These are phyloP conservation scores for Sclerotinia trifoliorum DNA, from an alignment of 2,329 filamentous ascomycete species.

Conservation along the genomic window DNA sequence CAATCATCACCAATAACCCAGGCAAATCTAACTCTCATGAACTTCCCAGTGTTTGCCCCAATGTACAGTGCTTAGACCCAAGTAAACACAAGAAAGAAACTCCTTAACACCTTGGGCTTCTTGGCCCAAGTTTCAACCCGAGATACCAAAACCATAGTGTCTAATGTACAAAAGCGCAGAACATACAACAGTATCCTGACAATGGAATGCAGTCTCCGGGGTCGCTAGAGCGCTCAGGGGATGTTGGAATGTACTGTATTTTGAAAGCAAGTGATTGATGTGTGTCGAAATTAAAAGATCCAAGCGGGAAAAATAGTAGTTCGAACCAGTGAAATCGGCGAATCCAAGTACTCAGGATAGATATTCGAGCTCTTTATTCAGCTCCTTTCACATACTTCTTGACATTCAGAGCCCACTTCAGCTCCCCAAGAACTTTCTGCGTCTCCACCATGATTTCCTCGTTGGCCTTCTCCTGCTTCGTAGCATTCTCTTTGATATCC, in stretches of 20 bases:
- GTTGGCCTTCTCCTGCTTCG: conserved; percentile 59
- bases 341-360: not conserved
- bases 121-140: conserved; percentile 15
- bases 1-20: conserved; percentile 19
- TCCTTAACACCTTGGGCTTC: conserved; percentile 14
- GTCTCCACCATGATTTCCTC: conserved; percentile 57
- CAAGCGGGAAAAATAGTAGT: not conserved
- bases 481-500: conserved; percentile 58
- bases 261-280: not conserved
- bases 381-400: conserved; percentile 60
- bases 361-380: conserved; percentile 42
- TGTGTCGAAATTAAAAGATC: not conserved
- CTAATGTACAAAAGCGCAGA: conserved; percentile 21
- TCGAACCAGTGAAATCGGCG: not conserved
- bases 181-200: conserved; percentile 23
- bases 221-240: not conserved
- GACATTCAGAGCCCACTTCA: conserved; percentile 71
- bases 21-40: conserved; percentile 9
- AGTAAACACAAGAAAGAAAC: conserved; percentile 15
- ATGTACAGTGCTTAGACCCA: conserved; percentile 18
- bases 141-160: conserved; percentile 20
- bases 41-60: conserved; percentile 19
- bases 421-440: conserved; percentile 60
- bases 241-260: conserved; percentile 9
- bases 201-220: conserved; percentile 24